Evolutionary conservation across 2,329 filamentous ascomycete genomes (phyloP), one percentile per base, ranked within the genome.

Genomic region (Arthroderma sp.): DNA sequence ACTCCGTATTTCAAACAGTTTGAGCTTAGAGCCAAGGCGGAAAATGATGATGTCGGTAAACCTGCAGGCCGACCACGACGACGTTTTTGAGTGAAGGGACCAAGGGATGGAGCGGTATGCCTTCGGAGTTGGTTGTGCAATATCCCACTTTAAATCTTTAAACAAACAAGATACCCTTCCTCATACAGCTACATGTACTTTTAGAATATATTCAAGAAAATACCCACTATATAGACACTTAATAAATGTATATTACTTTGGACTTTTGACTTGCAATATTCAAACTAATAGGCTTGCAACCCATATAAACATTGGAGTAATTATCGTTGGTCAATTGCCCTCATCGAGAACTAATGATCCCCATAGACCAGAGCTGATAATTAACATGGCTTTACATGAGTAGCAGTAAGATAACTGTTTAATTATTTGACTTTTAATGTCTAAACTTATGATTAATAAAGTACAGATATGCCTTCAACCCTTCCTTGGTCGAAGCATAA

Each of bases 351-450:
- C n/a, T n/a, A n/a, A n/a, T n/a, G n/a, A n/a, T n/a, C n/a, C n/a
- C n/a, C n/a, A n/a, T n/a, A n/a, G n/a, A n/a, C n/a, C n/a, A n/a
- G n/a, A n/a, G n/a, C n/a, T n/a, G n/a, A n/a, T n/a, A 31, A 31
- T 31, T 4, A 3, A 31, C 28, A 31, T 31, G n/a, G 28, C 28
- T 31, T 31, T 31, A 31, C 28, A 31, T 7, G 3, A 31, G 4
- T 31, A 31, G 28, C 7, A 31, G 28, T 31, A 31, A 31, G 28
- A 38, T 38, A 51, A 33, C 15, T 31, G 44, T 51, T n/a, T 51
- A 51, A 51, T 51, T 51, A 51, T 31, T 51, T 51, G 44, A 33
- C 44, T 51, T 51, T 51, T 51, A 33, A 51, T 33, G 44, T 51
- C 44, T 51, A 51, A 51, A 19, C 25, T 8, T 51, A 51, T 23